These are phyloP conservation scores for Pezicula carpinea DNA, from an alignment of 2,329 filamentous ascomycete genomes.

Conservation along the genomic window DNA sequence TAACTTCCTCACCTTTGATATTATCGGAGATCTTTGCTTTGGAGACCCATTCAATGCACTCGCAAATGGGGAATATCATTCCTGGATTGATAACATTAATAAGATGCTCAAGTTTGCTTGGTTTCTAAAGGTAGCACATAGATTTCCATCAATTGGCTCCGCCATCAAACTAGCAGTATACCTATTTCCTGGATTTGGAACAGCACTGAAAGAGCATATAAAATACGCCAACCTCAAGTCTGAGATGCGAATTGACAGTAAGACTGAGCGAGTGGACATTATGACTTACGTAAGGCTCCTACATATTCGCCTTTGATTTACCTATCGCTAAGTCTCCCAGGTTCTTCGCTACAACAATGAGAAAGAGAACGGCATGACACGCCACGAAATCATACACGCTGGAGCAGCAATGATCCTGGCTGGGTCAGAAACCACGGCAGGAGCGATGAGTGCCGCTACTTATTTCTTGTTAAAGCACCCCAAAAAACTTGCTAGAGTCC, in stretches of 20 bases:
- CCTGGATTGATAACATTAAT: constrained; percentile 15
- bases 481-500: constrained; percentile 16
- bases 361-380: constrained; percentile 7
- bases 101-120: too few relatives aligned
- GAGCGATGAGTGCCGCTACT: constrained; percentile 16
- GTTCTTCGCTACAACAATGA: not conserved
- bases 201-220: too few relatives aligned
- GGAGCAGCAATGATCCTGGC: constrained; percentile 20
- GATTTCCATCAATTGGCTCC: too few relatives aligned
- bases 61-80: constrained; percentile 8
- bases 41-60: constrained; percentile 36
- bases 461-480: constrained; percentile 4
- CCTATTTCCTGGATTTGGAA: too few relatives aligned
- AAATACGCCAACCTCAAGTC: too few relatives aligned
- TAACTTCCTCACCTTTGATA: constrained; percentile 18
- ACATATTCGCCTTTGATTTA: too few relatives aligned
- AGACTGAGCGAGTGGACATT: too few relatives aligned
- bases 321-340: too few relatives aligned
- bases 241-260: too few relatives aligned
- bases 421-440: constrained; percentile 29
- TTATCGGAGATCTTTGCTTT: constrained; percentile 13
- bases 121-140: too few relatives aligned
- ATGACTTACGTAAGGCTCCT: too few relatives aligned
- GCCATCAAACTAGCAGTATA: too few relatives aligned
- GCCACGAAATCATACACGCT: not conserved